Percentiles rank a stretch among this genome's conserved stretches.
These are phyloP conservation scores for Groenewaldozyma auringiensis DNA, from an alignment of 1,139 yeast genomes.

Conservation along the genomic window DNA sequence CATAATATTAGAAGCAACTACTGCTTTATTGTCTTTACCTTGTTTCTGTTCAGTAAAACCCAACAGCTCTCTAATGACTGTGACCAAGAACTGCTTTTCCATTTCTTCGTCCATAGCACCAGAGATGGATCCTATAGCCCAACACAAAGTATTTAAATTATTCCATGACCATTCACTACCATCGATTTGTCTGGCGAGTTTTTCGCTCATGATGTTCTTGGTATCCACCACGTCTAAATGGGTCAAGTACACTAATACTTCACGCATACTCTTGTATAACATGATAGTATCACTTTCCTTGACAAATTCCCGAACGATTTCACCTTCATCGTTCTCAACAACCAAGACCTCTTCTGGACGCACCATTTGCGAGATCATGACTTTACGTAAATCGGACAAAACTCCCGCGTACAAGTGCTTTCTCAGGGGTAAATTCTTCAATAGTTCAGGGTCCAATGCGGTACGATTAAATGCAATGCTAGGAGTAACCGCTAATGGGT, in stretches of 20 bases:
- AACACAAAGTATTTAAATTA: slow-evolving; percentile 89
- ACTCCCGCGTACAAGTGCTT: slow-evolving; percentile 73
- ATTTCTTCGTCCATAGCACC: slow-evolving; percentile 98
- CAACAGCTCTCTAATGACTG: slow-evolving; percentile 84
- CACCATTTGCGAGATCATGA: slow-evolving; percentile 94
- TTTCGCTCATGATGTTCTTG: slow-evolving; percentile 85
- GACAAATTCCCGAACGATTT: slow-evolving; percentile 94
- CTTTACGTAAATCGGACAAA: slow-evolving; percentile 74
- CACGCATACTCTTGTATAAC: slow-evolving; percentile 90
- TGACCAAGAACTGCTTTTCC: slow-evolving; percentile 88
- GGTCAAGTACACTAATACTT: slow-evolving; percentile 86
- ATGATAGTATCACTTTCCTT: slow-evolving; percentile 96
- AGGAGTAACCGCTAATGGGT: slow-evolving; percentile 22
- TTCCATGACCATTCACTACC: slow-evolving; percentile 99
- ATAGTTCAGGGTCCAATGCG: slow-evolving; percentile 75
- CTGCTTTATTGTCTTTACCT: slow-evolving; percentile 97
- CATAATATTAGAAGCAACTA: slow-evolving; percentile 98
- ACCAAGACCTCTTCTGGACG: slow-evolving; percentile 96
- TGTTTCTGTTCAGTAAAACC: slow-evolving; percentile 92
- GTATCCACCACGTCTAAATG: slow-evolving; percentile 94
- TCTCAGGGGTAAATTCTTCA: slow-evolving; percentile 72
- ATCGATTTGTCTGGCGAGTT: slow-evolving; percentile 85
- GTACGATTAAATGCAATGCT: slow-evolving; percentile 36
- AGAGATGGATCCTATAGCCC: slow-evolving; percentile 99
- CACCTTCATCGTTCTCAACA: slow-evolving; percentile 98